Conservation (phyloP, 371 early-diverging fungal genomes). For the Sporodiniella umbellata region DNA sequence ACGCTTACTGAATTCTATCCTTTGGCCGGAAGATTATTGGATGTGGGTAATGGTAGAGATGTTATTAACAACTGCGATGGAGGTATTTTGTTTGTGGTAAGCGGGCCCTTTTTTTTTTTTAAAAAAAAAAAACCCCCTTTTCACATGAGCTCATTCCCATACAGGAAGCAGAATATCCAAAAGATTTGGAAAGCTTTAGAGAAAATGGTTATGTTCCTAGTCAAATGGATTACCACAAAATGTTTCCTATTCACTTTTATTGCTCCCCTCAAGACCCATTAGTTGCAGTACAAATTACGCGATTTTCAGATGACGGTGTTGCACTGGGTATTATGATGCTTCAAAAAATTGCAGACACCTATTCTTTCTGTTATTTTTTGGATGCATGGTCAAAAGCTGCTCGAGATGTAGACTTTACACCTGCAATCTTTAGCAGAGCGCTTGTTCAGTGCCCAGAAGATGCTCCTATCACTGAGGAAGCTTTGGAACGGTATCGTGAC, state of each 20-base stretch:
- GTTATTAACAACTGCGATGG: constrained; percentile 32
- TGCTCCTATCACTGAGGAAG: constrained; percentile 25
- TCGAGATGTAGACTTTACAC: constrained; percentile 11
- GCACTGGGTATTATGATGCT: constrained; percentile 36
- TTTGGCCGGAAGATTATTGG: constrained; percentile 32
- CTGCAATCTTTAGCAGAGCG: constrained; percentile 15
- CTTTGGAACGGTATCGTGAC: constrained; percentile 28
- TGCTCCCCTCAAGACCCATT: constrained; percentile 28
- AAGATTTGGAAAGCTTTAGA: constrained; percentile 15
- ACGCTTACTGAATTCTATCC: constrained; percentile 32
- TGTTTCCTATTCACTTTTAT: constrained; percentile 45
- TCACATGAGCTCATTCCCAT: too few relatives aligned
- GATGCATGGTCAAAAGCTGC: constrained; percentile 38
- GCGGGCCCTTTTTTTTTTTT: background rate
- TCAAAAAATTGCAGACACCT: constrained; percentile 37
- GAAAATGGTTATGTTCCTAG: constrained; percentile 30
- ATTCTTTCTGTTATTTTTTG: constrained; percentile 31
- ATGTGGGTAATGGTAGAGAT: constrained; percentile 37
- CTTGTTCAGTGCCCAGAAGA: constrained; percentile 21
- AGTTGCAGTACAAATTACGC: constrained; percentile 29
- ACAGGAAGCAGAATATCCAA: constrained; percentile 34
- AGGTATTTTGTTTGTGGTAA: constrained; percentile 33
- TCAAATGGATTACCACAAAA: constrained; percentile 37
- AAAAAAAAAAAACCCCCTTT: background rate
- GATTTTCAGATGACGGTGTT: constrained; percentile 37